Conservation (phyloP, 345 rosid species). For the Combretum micranthum region DNA sequence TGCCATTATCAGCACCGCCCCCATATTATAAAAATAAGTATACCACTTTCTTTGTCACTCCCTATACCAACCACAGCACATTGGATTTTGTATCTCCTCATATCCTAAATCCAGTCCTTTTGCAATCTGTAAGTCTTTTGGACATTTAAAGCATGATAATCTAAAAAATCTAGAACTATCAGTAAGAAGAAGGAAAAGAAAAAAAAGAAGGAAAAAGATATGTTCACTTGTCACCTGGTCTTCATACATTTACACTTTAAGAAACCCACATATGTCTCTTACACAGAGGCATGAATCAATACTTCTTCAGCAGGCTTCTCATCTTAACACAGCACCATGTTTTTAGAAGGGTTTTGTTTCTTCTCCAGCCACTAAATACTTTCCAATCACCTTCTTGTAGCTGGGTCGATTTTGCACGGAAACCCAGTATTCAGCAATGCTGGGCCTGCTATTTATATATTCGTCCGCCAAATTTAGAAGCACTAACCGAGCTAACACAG, state of each 20-base stretch:
- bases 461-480: constrained; percentile 65
- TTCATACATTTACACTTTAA: neutral
- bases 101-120: too few relatives aligned
- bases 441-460: constrained; percentile 58
- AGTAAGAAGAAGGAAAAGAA: too few relatives aligned
- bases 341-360: constrained; percentile 47
- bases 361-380: constrained; percentile 32
- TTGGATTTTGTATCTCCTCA: too few relatives aligned
- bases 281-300: constrained; percentile 16
- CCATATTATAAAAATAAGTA: too few relatives aligned
- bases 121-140: too few relatives aligned
- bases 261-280: neutral
- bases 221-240: too few relatives aligned
- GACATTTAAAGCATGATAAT: too few relatives aligned
- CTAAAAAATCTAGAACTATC: too few relatives aligned
- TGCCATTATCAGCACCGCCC: too few relatives aligned
- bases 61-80: too few relatives aligned
- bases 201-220: too few relatives aligned
- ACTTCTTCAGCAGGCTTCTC: constrained; percentile 52
- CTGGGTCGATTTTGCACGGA: constrained; percentile 63
- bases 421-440: constrained; percentile 60
- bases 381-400: constrained; percentile 66
- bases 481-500: constrained; percentile 57
- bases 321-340: constrained; percentile 64
- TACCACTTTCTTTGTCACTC: too few relatives aligned